Percentiles rank a stretch among this genome's conserved stretches.
These are phyloP conservation scores for Alnus glutinosa DNA, from an alignment of 306 rosid species.

Conservation along the genomic window DNA sequence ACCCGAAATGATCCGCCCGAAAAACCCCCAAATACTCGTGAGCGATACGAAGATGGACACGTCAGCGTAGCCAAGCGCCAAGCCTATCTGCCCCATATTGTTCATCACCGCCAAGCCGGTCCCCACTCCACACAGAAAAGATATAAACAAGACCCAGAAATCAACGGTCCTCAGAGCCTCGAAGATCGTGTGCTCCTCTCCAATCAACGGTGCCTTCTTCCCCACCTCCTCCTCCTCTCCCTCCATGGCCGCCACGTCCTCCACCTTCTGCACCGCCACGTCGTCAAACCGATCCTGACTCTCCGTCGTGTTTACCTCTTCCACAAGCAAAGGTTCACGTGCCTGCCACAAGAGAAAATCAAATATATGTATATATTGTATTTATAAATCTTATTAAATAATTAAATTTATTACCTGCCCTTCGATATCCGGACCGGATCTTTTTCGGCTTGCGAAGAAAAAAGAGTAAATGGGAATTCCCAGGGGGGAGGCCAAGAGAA, in stretches of 20 bases:
- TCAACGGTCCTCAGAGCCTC: conserved; percentile 62
- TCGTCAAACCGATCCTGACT: neutral
- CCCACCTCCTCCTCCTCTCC: conserved; percentile 17
- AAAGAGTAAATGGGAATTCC: conserved; percentile 54
- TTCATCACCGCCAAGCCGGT: conserved; percentile 87
- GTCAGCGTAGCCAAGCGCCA: conserved; percentile 76
- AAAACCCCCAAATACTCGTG: conserved; percentile 77
- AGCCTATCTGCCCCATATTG: conserved; percentile 93
- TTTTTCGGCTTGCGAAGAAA: conserved; percentile 22
- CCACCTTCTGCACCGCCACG: neutral
- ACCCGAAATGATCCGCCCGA: conserved; percentile 77
- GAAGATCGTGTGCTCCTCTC: conserved; percentile 79
- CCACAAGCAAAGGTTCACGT: conserved; percentile 44
- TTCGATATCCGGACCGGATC: conserved; percentile 39
- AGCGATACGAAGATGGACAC: conserved; percentile 78
- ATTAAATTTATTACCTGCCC: neutral
- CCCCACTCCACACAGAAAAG: conserved; percentile 92
- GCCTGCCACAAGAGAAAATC: neutral
- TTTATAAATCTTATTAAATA: too few relatives aligned
- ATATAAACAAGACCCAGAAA: conserved; percentile 84
- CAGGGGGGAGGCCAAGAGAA: conserved; percentile 68
- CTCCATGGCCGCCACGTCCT: neutral
- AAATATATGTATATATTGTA: too few relatives aligned
- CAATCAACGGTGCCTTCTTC: conserved; percentile 47
- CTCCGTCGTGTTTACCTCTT: conserved; percentile 14